A percentile compares a stretch with the other conserved stretches of the same genome.
These are phyloP conservation scores for Eucalyptus tenuipes DNA, from an alignment of 345 rosid genomes.

Conservation along the genomic window DNA sequence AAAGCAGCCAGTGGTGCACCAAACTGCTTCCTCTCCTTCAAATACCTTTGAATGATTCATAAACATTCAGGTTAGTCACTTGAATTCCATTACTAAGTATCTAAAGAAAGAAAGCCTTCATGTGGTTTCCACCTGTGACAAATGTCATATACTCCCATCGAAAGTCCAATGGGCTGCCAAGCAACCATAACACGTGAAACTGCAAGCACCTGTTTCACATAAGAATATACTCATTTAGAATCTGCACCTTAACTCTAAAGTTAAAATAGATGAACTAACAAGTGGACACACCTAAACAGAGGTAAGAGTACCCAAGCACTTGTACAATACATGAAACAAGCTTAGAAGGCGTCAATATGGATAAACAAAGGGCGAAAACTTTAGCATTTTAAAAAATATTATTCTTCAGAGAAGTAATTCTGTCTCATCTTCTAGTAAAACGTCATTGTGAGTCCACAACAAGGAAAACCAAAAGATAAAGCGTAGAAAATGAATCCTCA, in stretches of 20 bases:
- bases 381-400: neutral
- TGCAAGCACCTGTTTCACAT: constrained; percentile 55
- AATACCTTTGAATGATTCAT: constrained; percentile 36
- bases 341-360: neutral
- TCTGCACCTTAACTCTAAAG: neutral
- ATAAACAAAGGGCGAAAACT: neutral
- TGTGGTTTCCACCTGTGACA: constrained; percentile 58
- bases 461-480: neutral
- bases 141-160: constrained; percentile 95
- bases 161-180: constrained; percentile 93
- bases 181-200: constrained; percentile 93
- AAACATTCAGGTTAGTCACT: neutral
- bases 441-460: neutral
- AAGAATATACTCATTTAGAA: neutral
- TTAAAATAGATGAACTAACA: neutral
- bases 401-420: neutral
- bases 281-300: neutral
- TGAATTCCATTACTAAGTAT: neutral
- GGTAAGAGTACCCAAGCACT: neutral
- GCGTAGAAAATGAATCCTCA: neutral
- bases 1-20: constrained; percentile 96
- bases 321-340: neutral
- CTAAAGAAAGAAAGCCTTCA: neutral
- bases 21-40: constrained; percentile 91
- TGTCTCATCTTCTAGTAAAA: neutral